phyloP scores from a whole-genome alignment of 78 protist species.

The Abeoforma whisleri region DNA sequence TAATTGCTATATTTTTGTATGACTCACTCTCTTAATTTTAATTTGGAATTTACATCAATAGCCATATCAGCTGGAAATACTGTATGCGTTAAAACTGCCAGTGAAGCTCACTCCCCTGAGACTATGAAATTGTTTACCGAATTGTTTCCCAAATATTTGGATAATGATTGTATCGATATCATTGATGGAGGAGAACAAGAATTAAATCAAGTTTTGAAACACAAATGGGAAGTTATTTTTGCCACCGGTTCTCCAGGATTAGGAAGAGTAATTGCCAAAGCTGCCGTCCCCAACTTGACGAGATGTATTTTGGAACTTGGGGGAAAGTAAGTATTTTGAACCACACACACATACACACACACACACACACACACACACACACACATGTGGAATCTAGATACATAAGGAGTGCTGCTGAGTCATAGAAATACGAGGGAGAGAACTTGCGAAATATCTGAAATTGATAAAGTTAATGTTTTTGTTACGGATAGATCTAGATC shows the following conservation, averaged over 20 bases:
- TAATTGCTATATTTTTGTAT: too few relatives aligned
- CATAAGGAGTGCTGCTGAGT: too few relatives aligned
- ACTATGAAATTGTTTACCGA: constrained; percentile 5
- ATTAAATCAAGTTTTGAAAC: not conserved
- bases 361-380: too few relatives aligned
- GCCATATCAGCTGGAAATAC: constrained; percentile 13
- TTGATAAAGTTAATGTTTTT: too few relatives aligned
- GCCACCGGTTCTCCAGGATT: constrained; percentile 26
- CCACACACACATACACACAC: too few relatives aligned
- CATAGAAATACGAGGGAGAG: too few relatives aligned
- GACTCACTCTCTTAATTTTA: too few relatives aligned
- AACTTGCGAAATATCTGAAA: too few relatives aligned
- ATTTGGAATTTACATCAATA: too few relatives aligned
- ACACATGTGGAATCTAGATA: too few relatives aligned
- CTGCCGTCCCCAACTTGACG: constrained; percentile 4
- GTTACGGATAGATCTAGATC: too few relatives aligned
- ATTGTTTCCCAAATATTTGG: constrained; percentile 17
- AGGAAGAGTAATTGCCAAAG: not conserved
- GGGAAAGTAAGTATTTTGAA: not conserved
- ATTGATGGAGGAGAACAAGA: constrained; percentile 6
- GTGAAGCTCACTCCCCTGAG: constrained; percentile 10
- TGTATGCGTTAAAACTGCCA: not conserved
- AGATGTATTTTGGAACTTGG: constrained; percentile 1
- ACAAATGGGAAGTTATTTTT: constrained; percentile 6
- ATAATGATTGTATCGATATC: not conserved